Evolutionary conservation across 805 yeast species (phyloP), one percentile per base, ranked within the genome.

Genomic region (Suhomyces vadensis): DNA sequence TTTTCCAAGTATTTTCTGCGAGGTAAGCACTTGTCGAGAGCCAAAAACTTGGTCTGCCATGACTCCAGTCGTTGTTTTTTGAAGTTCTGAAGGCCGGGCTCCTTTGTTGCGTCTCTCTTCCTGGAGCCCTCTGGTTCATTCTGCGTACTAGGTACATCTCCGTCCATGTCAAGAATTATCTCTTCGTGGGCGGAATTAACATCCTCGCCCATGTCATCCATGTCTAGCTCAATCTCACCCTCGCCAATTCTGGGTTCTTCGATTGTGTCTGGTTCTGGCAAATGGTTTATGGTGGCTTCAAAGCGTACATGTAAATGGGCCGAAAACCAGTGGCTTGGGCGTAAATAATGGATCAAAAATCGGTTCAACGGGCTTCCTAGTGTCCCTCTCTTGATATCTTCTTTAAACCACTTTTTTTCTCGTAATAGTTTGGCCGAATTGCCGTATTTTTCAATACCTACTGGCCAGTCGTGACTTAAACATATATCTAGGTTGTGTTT

Each of bases 381-480:
- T 13, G 66, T 66, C 1, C 81, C 79, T 1, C 65, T 65, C 2
- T 71, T 64, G 1, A 90, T 75, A 61, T 92, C 98, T 1, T 56
- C 54, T 47, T 65, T 69, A 61, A 94, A 87, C 55, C 74, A 85
- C 0, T 85, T 87, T 60, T 94, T 94, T 9, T 54, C 51, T 21
- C 58, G 56, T 19, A 92, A 54, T 8, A 94, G 65, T 19, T 53
- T 45, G 0, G 61, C 50, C n/a, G 71, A 13, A 54, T 86, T 62
- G 0, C 97, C 98, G 60, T 77, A 65, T 4, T 78, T 64, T 35
- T 76, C 85, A 7, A 91, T 82, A 3, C 86, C 87, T 31, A 74
- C 82, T 0, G 99, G 99, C 99, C 99, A 94, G 67, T 94, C 99
- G 63, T 94, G 99, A 24, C 87, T 78, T 42, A 92, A 48, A 59